Evolutionary conservation across 2,329 filamentous ascomycete genomes (phyloP).

Genomic region (Cephalotrichum gorgonifer): DNA sequence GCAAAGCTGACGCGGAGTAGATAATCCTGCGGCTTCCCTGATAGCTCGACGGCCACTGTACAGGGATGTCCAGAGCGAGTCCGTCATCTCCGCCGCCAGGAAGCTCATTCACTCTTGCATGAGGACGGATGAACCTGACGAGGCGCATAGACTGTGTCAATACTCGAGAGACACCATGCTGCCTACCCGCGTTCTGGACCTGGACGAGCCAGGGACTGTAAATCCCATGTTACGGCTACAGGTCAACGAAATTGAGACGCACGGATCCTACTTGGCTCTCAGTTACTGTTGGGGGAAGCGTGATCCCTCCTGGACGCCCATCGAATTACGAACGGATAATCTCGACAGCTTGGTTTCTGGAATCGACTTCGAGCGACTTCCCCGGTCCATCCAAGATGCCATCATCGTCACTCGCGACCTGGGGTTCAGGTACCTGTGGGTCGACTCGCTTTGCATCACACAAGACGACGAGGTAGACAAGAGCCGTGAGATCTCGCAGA

Average conservation of each 20-base stretch:
- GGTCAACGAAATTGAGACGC: not conserved
- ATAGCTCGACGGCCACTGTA: not conserved
- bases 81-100: not conserved
- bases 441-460: conserved; percentile 7
- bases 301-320: not conserved
- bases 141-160: not conserved
- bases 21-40: not conserved
- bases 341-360: not conserved
- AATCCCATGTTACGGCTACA: not conserved
- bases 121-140: not conserved
- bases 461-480: conserved; percentile 5
- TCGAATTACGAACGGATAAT: not conserved
- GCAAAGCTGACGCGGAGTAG: not conserved
- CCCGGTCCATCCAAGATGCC: conserved; percentile 4
- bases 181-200: not conserved
- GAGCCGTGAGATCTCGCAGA: not conserved
- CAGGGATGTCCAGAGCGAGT: not conserved
- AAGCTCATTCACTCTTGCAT: not conserved
- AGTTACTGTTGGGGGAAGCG: conserved; percentile 2
- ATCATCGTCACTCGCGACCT: conserved; percentile 2
- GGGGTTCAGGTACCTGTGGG: conserved; percentile 6
- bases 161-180: not conserved
- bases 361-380: not conserved
- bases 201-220: not conserved
- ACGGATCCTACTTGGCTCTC: not conserved